Base-by-base conservation (phyloP, 2,329 filamentous ascomycete species). In the Aspergillus nomiae region DNA sequence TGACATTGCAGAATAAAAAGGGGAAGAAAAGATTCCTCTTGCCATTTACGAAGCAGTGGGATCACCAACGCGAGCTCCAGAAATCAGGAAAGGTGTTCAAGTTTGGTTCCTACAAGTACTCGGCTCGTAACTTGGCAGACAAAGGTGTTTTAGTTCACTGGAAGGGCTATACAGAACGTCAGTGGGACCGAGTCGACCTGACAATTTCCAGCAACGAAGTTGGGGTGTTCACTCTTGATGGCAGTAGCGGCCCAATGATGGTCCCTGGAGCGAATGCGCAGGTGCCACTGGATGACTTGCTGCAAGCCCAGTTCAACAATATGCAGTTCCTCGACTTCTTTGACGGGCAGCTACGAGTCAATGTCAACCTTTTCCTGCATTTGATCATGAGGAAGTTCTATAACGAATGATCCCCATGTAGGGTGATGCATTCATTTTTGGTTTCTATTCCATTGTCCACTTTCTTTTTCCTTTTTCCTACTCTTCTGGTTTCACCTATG, bases 371-470 rank as follows among this genome's bases (percentile, higher is more conserved):
- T 74, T 88, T 99, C 81, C 84, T 99, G 83, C 95, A 99, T 85
- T 84, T 98, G 78, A 87, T 99, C 70, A 98, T 98, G 84, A 96
- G 96, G 87, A 99, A 99, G 85, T 99, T 99, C 79, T 99, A 99
- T 72, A 83, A 83, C 69, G 80, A 82, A 70, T 81, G 66, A 76
- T 67, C 45, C 45, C 34, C 46, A 41, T 30, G 21, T 16, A 24
- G 60, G 26, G 60, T 66, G 55, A 61, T 57, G 62, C 60, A 58
- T 61, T 58, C 51, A 1, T 60, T 51, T 53, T 60, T 55, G 30
- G 19, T 34, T 56, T 54, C 34, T 30, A 57, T 19, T 61, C 54
- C 58, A 7, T 16, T 36, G 12, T 36, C 6, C 14, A 36, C 34
- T 36, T 12, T 59, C 60, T 64, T 69, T 65, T 32, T 14, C 4